Percentiles rank a stretch among this genome's conserved stretches.
Conservation (phyloP, 495 filamentous ascomycete species). For the Podospora bellae-mahoneyi region DNA sequence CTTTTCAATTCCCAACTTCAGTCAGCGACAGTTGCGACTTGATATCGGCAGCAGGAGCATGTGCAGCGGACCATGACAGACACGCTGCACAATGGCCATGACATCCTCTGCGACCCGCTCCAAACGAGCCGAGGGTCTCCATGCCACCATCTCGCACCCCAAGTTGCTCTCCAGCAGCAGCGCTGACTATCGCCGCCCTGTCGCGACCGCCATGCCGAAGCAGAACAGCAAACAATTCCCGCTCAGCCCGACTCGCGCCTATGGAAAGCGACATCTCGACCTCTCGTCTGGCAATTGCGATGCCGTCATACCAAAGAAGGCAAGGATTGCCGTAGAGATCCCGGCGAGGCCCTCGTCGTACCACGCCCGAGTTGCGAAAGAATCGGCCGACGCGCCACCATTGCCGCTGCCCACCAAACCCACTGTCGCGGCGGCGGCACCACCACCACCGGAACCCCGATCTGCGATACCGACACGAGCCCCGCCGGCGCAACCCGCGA, state of each 20-base stretch:
- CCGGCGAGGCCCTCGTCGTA: slow-evolving; percentile 29
- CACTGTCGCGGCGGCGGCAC: slow-evolving; percentile 18
- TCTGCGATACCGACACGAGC: slow-evolving; percentile 21
- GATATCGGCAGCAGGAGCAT: neutral
- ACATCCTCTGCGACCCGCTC: slow-evolving; percentile 37
- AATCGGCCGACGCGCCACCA: slow-evolving; percentile 33
- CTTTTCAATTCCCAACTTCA: slow-evolving; percentile 5
- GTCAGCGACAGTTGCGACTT: slow-evolving; percentile 4
- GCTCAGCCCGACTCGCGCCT: slow-evolving; percentile 19
- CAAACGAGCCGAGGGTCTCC: slow-evolving; percentile 34
- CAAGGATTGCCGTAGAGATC: slow-evolving; percentile 43
- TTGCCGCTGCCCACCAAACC: slow-evolving; percentile 28
- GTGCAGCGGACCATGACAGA: neutral
- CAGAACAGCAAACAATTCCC: slow-evolving; percentile 15
- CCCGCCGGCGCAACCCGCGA: slow-evolving; percentile 26
- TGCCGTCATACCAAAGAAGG: slow-evolving; percentile 21
- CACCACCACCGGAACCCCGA: slow-evolving; percentile 27
- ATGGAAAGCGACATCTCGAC: slow-evolving; percentile 26
- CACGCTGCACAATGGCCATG: slow-evolving; percentile 29
- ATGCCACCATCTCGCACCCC: slow-evolving; percentile 19
- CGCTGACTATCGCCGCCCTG: slow-evolving; percentile 13
- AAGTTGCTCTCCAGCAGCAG: slow-evolving; percentile 22
- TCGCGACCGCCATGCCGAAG: slow-evolving; percentile 17
- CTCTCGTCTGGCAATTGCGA: slow-evolving; percentile 19
- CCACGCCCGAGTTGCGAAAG: slow-evolving; percentile 25